A percentile compares a stretch with the other conserved stretches of the same genome.
These are phyloP conservation scores for Cladobotryum mycophilum DNA, from an alignment of 2,329 filamentous ascomycete species.

Conservation along the genomic window DNA sequence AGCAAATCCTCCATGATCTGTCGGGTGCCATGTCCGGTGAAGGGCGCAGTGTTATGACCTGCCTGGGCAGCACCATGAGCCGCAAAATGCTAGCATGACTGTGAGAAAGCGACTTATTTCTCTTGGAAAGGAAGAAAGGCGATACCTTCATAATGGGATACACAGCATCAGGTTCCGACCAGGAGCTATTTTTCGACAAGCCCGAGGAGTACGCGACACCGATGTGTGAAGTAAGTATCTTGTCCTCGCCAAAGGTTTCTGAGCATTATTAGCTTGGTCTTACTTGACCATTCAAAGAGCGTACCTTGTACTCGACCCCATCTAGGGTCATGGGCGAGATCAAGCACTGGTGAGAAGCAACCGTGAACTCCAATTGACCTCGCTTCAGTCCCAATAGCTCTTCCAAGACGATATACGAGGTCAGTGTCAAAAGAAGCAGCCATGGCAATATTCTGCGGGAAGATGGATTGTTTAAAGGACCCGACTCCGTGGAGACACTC, in stretches of 20 bases:
- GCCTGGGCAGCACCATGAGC: slow-evolving; percentile 1
- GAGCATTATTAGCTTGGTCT: background rate
- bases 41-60: slow-evolving; percentile 7
- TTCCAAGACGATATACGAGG: slow-evolving; percentile 5
- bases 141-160: slow-evolving; percentile 10
- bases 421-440: slow-evolving; percentile 8
- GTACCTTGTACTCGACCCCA: slow-evolving; percentile 8
- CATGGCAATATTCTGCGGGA: slow-evolving; percentile 10
- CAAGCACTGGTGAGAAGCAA: slow-evolving; percentile 8
- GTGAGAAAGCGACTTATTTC: background rate
- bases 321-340: slow-evolving; percentile 9
- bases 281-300: background rate
- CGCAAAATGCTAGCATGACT: background rate
- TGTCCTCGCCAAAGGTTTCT: slow-evolving; percentile 10
- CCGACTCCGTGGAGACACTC: slow-evolving; percentile 6
- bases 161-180: slow-evolving; percentile 4
- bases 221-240: slow-evolving; percentile 7
- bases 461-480: slow-evolving; percentile 8
- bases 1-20: slow-evolving; percentile 8
- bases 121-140: background rate
- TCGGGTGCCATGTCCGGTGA: slow-evolving; percentile 3
- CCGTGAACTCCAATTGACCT: slow-evolving; percentile 7
- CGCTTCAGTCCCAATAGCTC: slow-evolving; percentile 10
- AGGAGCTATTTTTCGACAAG: slow-evolving; percentile 9
- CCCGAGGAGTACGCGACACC: slow-evolving; percentile 9